These are phyloP conservation scores for Lolium multiflorum DNA, from an alignment of 176 grass and related monocot species.

Conservation along the genomic window DNA sequence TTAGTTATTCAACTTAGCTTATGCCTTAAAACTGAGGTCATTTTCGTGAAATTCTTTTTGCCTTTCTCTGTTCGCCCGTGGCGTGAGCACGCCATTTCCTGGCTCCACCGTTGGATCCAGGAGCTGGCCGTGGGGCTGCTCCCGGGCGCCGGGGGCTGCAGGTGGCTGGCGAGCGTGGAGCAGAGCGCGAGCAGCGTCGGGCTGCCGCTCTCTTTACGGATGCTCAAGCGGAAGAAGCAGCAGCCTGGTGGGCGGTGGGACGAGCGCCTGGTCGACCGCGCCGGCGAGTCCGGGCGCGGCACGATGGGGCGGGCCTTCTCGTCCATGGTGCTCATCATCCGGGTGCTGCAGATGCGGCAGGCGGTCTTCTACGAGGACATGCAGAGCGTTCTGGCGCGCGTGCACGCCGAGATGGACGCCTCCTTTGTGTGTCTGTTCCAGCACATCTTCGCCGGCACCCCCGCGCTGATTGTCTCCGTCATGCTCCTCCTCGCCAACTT, in stretches of 20 bases:
- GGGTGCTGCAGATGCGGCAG: constrained; percentile 75
- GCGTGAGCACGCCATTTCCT: too few species aligned
- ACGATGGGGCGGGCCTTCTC: constrained; percentile 84
- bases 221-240: constrained; percentile 82
- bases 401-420: constrained; percentile 83
- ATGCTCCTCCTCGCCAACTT: constrained; percentile 98
- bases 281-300: constrained; percentile 56
- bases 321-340: constrained; percentile 98
- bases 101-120: constrained; percentile 41
- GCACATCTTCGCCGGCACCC: constrained; percentile 89
- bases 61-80: too few species aligned
- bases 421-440: constrained; percentile 99
- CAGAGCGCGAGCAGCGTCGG: constrained; percentile 62
- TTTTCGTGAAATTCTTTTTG: too few species aligned
- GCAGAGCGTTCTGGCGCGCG: constrained; percentile 57
- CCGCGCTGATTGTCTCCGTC: constrained; percentile 87
- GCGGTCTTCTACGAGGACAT: constrained; percentile 69
- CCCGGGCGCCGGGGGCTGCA: constrained; percentile 30
- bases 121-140: constrained; percentile 58
- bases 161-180: constrained; percentile 71
- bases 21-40: too few species aligned
- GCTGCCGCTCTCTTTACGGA: constrained; percentile 77
- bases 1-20: too few species aligned
- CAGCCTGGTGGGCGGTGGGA: constrained; percentile 46
- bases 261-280: constrained; percentile 48